A percentile compares a stretch with the other conserved stretches of the same genome.
phyloP scores from a whole-genome alignment of 352 stramenopile species.

The Phytophthora pseudosyringae region DNA sequence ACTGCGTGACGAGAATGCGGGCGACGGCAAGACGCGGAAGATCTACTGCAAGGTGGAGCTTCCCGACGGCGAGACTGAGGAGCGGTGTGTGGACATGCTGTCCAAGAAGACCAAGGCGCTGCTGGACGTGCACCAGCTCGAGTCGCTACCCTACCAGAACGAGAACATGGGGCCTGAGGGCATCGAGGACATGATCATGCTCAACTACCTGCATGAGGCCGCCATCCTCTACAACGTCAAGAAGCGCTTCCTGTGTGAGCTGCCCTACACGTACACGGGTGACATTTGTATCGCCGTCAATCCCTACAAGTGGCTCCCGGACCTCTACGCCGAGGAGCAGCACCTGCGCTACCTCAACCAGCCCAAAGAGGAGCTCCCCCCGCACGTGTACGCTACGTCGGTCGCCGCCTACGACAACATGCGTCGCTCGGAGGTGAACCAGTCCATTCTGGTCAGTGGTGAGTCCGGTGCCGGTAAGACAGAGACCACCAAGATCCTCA shows the following conservation, averaged over 20 bases:
- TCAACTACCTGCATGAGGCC: constrained; percentile 92
- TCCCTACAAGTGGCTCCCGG: constrained; percentile 93
- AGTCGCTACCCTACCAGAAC: constrained; percentile 88
- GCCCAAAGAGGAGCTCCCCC: constrained; percentile 78
- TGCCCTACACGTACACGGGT: constrained; percentile 97
- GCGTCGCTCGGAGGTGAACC: constrained; percentile 71
- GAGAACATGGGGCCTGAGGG: constrained; percentile 66
- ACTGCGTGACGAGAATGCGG: constrained; percentile 68
- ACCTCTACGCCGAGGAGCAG: constrained; percentile 86
- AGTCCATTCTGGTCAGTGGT: constrained; percentile 87
- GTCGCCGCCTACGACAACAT: constrained; percentile 85
- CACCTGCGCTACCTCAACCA: constrained; percentile 79
- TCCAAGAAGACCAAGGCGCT: constrained; percentile 77
- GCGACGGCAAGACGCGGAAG: constrained; percentile 66
- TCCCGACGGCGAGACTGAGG: constrained; percentile 49
- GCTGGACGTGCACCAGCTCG: constrained; percentile 73
- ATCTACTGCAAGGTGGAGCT: constrained; percentile 73
- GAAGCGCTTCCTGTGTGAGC: constrained; percentile 75
- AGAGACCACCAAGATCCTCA: constrained; percentile 94
- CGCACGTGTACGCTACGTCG: constrained; percentile 82
- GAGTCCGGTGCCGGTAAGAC: constrained; percentile 94
- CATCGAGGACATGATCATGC: constrained; percentile 88
- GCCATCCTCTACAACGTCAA: constrained; percentile 92
- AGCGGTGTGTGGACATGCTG: constrained; percentile 75
- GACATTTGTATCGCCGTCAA: constrained; percentile 98